A percentile compares a stretch with the other conserved stretches of the same genome.
phyloP scores from a whole-genome alignment of 2,329 filamentous ascomycete genomes.

The Colletotrichum graminicola region DNA sequence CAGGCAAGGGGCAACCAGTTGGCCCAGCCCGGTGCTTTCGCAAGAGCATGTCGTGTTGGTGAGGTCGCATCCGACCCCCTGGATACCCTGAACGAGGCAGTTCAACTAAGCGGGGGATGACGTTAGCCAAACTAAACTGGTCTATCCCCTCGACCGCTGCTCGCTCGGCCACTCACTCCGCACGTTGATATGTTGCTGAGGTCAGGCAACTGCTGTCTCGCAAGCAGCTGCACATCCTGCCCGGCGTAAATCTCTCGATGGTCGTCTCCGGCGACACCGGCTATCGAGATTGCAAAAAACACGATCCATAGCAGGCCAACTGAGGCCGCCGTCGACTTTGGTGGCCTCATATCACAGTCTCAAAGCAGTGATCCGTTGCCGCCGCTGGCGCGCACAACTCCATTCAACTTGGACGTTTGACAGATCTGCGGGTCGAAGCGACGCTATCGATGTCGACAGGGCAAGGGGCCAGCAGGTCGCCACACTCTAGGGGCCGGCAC shows the following conservation, averaged over 20 bases:
- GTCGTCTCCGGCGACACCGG: not conserved
- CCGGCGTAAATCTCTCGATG: not conserved
- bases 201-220: conserved; percentile 33
- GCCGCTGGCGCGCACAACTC: not conserved
- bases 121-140: not conserved
- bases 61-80: conserved; percentile 34
- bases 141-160: not conserved
- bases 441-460: no score
- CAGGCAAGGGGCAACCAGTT: conserved; percentile 25
- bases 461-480: conserved; percentile 14
- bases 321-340: conserved; percentile 5
- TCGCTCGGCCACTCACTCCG: conserved; percentile 8
- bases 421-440: not conserved
- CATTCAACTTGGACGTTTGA: conserved; percentile 20
- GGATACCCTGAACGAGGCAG: conserved; percentile 31
- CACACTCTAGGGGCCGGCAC: conserved; percentile 15
- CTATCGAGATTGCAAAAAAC: conserved; percentile 1
- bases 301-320: conserved; percentile 11
- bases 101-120: not conserved
- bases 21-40: conserved; percentile 27
- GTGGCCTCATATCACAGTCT: conserved; percentile 7
- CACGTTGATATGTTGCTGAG: conserved; percentile 34
- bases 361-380: not conserved
- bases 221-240: not conserved
- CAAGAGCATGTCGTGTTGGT: conserved; percentile 41